Conservation (phyloP, 192 early-diverging fungal species). For the Dissophora ornata region DNA sequence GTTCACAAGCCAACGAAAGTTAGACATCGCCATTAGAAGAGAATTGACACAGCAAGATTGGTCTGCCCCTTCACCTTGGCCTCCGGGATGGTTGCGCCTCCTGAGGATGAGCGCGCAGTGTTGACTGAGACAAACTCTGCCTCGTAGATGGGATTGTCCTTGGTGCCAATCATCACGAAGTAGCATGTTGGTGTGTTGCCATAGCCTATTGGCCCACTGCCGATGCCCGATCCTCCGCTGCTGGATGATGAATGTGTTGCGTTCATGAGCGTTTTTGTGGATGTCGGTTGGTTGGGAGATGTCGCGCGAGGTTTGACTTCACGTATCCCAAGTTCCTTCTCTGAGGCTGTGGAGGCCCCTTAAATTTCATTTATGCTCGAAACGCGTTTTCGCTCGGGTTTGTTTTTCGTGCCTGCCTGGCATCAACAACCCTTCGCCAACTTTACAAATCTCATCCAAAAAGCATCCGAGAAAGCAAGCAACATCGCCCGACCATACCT, state of each 20-base stretch:
- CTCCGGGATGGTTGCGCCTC: conserved; percentile 43
- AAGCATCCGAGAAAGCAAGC: no score
- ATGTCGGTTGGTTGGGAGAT: neutral
- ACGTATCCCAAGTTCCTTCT: no score
- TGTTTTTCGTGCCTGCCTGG: no score
- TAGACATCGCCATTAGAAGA: neutral
- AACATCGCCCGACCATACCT: no score
- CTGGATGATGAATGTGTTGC: conserved; percentile 48
- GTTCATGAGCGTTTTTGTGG: conserved; percentile 18
- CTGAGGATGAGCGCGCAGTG: conserved; percentile 59
- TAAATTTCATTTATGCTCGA: no score
- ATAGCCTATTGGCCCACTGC: conserved; percentile 21
- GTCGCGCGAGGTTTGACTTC: neutral
- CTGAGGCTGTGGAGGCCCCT: no score
- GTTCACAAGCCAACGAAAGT: no score
- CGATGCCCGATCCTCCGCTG: conserved; percentile 52
- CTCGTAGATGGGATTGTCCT: conserved; percentile 97
- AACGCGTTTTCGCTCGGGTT: no score
- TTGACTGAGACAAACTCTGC: conserved; percentile 76
- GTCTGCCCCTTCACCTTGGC: no score
- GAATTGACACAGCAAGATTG: no score
- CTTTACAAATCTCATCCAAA: no score
- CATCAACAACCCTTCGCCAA: no score
- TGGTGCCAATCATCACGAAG: conserved; percentile 94
- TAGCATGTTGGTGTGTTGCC: conserved; percentile 68